Evolutionary conservation across 768 basidiomycete species (phyloP).

Genomic region (Dendrothele bispora): DNA sequence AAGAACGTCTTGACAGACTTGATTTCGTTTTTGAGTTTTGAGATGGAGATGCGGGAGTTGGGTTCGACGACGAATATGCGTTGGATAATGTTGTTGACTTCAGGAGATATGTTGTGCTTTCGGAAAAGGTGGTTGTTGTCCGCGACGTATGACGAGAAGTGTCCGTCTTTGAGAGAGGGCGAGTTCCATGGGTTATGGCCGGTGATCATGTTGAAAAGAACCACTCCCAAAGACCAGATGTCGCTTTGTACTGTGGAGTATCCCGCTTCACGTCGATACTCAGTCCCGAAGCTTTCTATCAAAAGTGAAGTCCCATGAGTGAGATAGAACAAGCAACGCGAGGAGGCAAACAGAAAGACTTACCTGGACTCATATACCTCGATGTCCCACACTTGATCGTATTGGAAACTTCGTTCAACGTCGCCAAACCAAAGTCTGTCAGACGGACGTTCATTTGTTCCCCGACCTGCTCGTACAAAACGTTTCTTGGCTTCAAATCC

Average conservation of each 20-base stretch:
- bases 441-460: slow-evolving; percentile 52
- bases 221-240: slow-evolving; percentile 51
- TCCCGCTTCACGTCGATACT: slow-evolving; percentile 1
- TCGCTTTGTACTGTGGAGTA: slow-evolving; percentile 30
- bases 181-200: slow-evolving; percentile 54
- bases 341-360: slow-evolving; percentile 11
- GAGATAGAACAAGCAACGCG: slow-evolving; percentile 1
- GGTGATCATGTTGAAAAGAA: slow-evolving; percentile 59
- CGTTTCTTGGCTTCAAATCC: slow-evolving; percentile 85
- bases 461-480: slow-evolving; percentile 58
- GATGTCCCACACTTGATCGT: slow-evolving; percentile 61
- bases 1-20: slow-evolving; percentile 2
- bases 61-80: slow-evolving; percentile 50
- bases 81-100: slow-evolving; percentile 46
- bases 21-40: slow-evolving; percentile 1
- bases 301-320: slow-evolving; percentile 13
- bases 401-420: slow-evolving; percentile 38
- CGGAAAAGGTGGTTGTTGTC: slow-evolving; percentile 50
- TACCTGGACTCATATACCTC: slow-evolving; percentile 73
- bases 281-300: slow-evolving; percentile 51
- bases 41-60: slow-evolving; percentile 29
- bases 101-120: slow-evolving; percentile 53
- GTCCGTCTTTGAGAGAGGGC: slow-evolving; percentile 49
- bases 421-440: slow-evolving; percentile 79
- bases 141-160: slow-evolving; percentile 46